Evolutionary conservation across 208 protist species (phyloP).

Genomic region (Wallacemonas rigidus): DNA sequence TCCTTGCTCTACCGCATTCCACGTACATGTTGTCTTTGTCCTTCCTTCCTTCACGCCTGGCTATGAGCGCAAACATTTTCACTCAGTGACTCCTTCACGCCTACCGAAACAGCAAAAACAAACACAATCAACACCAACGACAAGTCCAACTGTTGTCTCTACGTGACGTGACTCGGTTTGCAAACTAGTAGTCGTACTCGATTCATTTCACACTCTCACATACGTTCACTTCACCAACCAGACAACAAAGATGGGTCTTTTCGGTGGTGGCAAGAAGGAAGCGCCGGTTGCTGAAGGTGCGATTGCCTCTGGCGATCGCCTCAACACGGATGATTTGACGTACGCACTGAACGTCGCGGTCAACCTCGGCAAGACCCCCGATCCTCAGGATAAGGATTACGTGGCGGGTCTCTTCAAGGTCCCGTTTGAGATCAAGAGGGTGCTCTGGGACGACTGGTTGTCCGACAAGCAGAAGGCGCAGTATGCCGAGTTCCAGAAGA

Average conservation of each 20-base stretch:
- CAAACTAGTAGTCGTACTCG: too few relatives aligned
- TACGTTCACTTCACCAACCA: background rate
- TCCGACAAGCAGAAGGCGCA: slow-evolving; percentile 29
- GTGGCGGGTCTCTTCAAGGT: slow-evolving; percentile 44
- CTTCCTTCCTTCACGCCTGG: too few relatives aligned
- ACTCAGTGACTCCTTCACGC: too few relatives aligned
- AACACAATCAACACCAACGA: too few relatives aligned
- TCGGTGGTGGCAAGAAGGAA: slow-evolving; percentile 28
- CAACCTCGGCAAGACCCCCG: slow-evolving; percentile 37
- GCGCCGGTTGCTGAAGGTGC: slow-evolving; percentile 13
- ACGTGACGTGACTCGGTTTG: too few relatives aligned
- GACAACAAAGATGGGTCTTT: slow-evolving; percentile 26
- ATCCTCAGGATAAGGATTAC: slow-evolving; percentile 24
- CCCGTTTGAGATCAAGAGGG: slow-evolving; percentile 44
- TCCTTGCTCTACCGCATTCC: too few relatives aligned
- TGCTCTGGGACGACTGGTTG: slow-evolving; percentile 39
- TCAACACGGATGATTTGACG: slow-evolving; percentile 66
- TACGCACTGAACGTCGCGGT: slow-evolving; percentile 46
- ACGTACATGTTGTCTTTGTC: too few relatives aligned
- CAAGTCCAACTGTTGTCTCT: too few relatives aligned
- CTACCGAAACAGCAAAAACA: too few relatives aligned
- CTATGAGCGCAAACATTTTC: too few relatives aligned
- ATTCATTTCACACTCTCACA: too few relatives aligned
- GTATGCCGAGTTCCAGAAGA: slow-evolving; percentile 41
- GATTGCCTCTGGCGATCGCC: slow-evolving; percentile 21